A percentile compares a stretch with the other conserved stretches of the same genome.
Evolutionary conservation across 2,329 filamentous ascomycete species (phyloP).

Genomic region (Rhexocercosporidium sp.): DNA sequence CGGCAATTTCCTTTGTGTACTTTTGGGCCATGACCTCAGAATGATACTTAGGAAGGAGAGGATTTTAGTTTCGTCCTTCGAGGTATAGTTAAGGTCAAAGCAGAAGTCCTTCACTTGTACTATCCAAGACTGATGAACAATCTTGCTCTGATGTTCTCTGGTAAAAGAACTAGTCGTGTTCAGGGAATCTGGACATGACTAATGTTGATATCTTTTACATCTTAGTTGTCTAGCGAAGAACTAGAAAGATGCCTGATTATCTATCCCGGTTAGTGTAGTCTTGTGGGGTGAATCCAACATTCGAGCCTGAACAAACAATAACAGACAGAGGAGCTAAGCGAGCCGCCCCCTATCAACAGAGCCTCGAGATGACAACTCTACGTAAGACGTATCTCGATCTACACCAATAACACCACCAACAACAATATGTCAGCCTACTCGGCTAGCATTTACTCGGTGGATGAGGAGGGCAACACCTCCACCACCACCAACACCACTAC

Average conservation of each 20-base stretch:
- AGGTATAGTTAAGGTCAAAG: too few relatives aligned
- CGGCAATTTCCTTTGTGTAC: too few relatives aligned
- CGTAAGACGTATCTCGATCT: background rate
- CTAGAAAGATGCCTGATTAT: background rate
- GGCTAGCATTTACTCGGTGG: slow-evolving; percentile 1
- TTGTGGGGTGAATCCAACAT: background rate
- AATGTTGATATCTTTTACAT: background rate
- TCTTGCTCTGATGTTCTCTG: background rate
- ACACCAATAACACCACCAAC: background rate
- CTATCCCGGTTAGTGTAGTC: background rate
- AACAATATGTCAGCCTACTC: background rate
- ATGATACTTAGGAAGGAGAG: too few relatives aligned
- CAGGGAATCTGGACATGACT: background rate
- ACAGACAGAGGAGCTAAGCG: background rate
- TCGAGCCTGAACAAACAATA: background rate
- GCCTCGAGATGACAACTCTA: background rate
- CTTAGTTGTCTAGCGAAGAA: background rate
- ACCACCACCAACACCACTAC: background rate
- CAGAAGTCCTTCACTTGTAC: too few relatives aligned
- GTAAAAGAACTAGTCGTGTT: background rate
- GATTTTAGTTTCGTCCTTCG: too few relatives aligned
- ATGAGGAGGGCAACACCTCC: background rate
- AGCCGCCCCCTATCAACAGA: background rate
- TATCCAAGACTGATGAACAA: background rate
- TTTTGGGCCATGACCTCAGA: too few relatives aligned